These are phyloP conservation scores for Gnaphalium uliginosum DNA, from an alignment of 129 eudicot genomes.

Conservation along the genomic window DNA sequence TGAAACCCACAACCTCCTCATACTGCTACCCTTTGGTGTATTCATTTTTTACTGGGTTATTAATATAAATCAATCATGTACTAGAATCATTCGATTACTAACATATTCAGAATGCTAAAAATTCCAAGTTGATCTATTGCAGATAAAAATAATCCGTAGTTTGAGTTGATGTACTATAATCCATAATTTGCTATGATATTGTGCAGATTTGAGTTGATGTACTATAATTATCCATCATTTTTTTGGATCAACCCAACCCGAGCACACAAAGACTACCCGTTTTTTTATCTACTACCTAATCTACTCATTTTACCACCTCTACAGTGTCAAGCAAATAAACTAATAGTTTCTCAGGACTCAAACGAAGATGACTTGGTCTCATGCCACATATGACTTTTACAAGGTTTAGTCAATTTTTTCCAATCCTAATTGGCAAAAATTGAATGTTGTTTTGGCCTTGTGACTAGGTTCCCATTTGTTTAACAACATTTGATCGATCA, in stretches of 20 bases:
- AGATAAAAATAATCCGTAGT: too few species aligned
- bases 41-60: too few species aligned
- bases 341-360: not conserved
- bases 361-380: not conserved
- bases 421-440: not conserved
- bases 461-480: not conserved
- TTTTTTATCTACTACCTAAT: too few species aligned
- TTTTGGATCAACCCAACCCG: too few species aligned
- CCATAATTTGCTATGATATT: too few species aligned
- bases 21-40: too few species aligned
- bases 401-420: not conserved
- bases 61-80: too few species aligned
- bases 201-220: not conserved
- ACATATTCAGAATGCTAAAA: too few species aligned
- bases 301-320: not conserved
- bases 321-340: not conserved
- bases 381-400: not conserved
- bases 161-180: not conserved
- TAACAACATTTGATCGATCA: not conserved
- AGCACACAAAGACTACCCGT: not conserved
- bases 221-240: too few species aligned
- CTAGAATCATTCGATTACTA: too few species aligned
- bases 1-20: too few species aligned
- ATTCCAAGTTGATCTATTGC: too few species aligned
- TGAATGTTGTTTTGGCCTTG: slow-evolving; percentile 18